Evolutionary conservation across 148 eudicot species (phyloP).

Genomic region (Mesembryanthemum crystallinum): DNA sequence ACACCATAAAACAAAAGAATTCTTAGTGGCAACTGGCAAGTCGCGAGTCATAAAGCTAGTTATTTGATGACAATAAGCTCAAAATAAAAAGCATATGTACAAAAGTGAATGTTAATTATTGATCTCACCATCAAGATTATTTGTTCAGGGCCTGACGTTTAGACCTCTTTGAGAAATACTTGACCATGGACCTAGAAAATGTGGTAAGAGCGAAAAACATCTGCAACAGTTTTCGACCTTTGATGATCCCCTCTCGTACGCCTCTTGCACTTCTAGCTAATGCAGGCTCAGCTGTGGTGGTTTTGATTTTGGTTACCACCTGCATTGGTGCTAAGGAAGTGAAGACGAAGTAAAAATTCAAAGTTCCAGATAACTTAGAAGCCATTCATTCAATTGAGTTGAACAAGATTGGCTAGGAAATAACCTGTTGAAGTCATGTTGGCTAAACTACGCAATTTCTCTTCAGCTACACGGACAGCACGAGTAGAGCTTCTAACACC

Average conservation of each 20-base stretch:
- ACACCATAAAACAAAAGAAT: too few species aligned
- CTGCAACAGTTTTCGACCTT: slow-evolving; percentile 53
- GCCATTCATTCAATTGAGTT: neutral
- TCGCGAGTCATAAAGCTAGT: too few species aligned
- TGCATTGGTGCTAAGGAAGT: slow-evolving; percentile 75
- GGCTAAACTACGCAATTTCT: slow-evolving; percentile 57
- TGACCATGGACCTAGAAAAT: slow-evolving; percentile 44
- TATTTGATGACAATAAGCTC: neutral
- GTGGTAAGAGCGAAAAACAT: slow-evolving; percentile 50
- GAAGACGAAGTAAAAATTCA: slow-evolving; percentile 55
- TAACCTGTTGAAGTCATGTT: slow-evolving; percentile 61
- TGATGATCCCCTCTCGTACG: slow-evolving; percentile 58
- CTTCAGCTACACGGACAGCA: slow-evolving; percentile 78
- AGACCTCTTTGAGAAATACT: slow-evolving; percentile 43
- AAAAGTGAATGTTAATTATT: neutral
- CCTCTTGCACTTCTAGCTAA: slow-evolving; percentile 65
- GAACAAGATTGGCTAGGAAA: neutral
- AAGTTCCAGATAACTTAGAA: slow-evolving; percentile 17
- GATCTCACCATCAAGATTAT: slow-evolving; percentile 18
- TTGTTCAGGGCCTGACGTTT: slow-evolving; percentile 32
- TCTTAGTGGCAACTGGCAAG: too few species aligned
- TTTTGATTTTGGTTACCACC: slow-evolving; percentile 40
- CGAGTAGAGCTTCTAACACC: slow-evolving; percentile 84
- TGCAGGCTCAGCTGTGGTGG: slow-evolving; percentile 38
- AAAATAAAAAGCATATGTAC: slow-evolving; percentile 12